Evolutionary conservation across 2,329 filamentous ascomycete species (phyloP).

Genomic region (Fonsecaea pugnacius): DNA sequence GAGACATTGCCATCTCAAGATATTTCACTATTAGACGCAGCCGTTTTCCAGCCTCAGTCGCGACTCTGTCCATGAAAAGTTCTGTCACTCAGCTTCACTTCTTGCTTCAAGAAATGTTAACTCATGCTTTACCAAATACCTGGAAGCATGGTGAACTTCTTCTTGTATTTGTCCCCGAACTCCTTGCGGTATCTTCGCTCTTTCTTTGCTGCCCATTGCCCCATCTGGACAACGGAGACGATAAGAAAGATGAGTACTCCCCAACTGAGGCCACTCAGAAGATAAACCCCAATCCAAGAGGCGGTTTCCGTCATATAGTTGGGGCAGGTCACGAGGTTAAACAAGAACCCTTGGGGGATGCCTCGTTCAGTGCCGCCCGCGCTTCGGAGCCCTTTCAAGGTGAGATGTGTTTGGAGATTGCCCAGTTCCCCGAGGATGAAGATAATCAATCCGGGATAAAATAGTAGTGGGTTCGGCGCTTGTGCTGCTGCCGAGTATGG

Average conservation of each 20-base stretch:
- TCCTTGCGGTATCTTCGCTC: conserved; percentile 87
- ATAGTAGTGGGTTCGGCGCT: conserved; percentile 56
- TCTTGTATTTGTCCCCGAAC: conserved; percentile 93
- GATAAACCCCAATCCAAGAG: conserved; percentile 80
- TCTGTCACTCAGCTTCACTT: not conserved
- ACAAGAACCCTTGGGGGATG: conserved; percentile 84
- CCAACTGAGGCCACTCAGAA: conserved; percentile 76
- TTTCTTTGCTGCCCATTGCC: conserved; percentile 85
- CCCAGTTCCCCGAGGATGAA: conserved; percentile 77
- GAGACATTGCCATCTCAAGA: not conserved
- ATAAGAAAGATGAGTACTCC: conserved; percentile 75
- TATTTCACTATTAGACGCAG: not conserved
- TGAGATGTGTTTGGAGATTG: conserved; percentile 80
- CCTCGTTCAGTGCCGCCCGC: conserved; percentile 82
- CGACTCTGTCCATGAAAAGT: not conserved
- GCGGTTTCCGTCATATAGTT: conserved; percentile 95
- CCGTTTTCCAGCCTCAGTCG: not conserved
- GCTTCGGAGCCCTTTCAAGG: conserved; percentile 76
- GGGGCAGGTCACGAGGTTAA: conserved; percentile 85
- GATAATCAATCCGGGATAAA: conserved; percentile 70
- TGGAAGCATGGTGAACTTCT: conserved; percentile 81
- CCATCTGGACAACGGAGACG: conserved; percentile 79
- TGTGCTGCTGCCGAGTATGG: conserved; percentile 70
- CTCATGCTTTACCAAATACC: conserved; percentile 59
- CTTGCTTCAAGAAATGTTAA: not conserved